These are phyloP conservation scores for Fagopyrum tataricum DNA, from an alignment of 148 eudicot genomes.

Conservation along the genomic window DNA sequence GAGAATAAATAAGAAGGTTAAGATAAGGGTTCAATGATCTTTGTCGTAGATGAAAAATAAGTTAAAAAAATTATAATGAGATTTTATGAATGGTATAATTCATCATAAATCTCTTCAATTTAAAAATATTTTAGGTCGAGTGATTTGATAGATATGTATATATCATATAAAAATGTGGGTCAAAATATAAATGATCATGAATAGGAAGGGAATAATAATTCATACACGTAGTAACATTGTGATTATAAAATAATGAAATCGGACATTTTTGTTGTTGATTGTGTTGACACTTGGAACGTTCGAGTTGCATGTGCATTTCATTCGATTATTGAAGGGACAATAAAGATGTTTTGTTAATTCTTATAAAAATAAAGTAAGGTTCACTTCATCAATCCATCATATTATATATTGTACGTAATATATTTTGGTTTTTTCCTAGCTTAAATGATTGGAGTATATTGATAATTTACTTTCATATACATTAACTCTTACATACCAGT, in stretches of 20 bases:
- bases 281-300: slow-evolving; percentile 1
- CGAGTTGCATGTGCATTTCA: background rate
- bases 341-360: background rate
- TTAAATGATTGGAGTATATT: background rate
- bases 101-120: background rate
- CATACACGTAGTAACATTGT: background rate
- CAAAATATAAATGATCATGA: background rate
- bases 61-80: no score
- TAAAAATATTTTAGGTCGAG: background rate
- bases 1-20: no score
- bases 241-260: background rate
- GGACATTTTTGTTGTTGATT: background rate
- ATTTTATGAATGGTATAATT: background rate
- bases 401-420: background rate
- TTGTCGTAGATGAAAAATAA: no score
- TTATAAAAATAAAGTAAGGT: background rate
- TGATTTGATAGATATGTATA: background rate
- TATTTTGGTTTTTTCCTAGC: background rate
- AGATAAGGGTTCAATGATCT: no score
- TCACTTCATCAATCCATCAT: no score
- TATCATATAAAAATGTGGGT: background rate
- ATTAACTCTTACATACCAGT: no score
- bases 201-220: background rate
- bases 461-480: no score
- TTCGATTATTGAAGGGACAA: background rate